Evolutionary conservation across 306 rosid genomes (phyloP).

Genomic region (Cicer cuneatum): DNA sequence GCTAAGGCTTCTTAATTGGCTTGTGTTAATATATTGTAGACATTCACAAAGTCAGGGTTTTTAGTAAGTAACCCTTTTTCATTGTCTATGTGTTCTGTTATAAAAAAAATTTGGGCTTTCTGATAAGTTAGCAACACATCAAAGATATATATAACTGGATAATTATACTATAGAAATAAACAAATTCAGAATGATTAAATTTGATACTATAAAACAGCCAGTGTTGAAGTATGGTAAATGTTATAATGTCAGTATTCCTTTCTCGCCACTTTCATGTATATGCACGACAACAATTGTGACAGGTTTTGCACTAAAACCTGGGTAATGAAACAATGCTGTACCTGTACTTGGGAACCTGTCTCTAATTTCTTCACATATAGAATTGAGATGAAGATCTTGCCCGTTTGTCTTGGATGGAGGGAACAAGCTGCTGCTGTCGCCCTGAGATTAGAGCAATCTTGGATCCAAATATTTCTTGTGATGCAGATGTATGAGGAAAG

Average conservation of each 20-base stretch:
- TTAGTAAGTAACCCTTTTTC: not conserved
- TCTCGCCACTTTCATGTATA: too few relatives aligned
- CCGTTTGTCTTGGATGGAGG: slow-evolving; percentile 47
- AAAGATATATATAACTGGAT: not conserved
- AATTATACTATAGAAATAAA: slow-evolving; percentile 13
- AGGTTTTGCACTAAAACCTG: not conserved
- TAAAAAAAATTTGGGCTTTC: not conserved
- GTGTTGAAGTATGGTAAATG: not conserved
- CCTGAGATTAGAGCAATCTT: slow-evolving; percentile 51
- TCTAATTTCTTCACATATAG: slow-evolving; percentile 50
- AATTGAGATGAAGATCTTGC: slow-evolving; percentile 52
- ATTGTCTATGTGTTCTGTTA: not conserved
- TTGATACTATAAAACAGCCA: not conserved
- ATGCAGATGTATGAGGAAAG: slow-evolving; percentile 45
- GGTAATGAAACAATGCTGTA: slow-evolving; percentile 14
- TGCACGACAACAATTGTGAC: not conserved
- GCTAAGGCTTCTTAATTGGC: slow-evolving; percentile 21
- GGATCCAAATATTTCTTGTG: slow-evolving; percentile 55
- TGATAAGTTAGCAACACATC: slow-evolving; percentile 8
- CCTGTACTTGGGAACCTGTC: slow-evolving; percentile 43
- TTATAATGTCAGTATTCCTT: not conserved
- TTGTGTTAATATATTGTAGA: slow-evolving; percentile 46
- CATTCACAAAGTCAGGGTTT: slow-evolving; percentile 26
- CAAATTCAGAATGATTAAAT: slow-evolving; percentile 11
- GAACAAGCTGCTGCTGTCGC: slow-evolving; percentile 60